These are phyloP conservation scores for Mycogone perniciosa DNA, from an alignment of 2,329 filamentous ascomycete species.

Conservation along the genomic window DNA sequence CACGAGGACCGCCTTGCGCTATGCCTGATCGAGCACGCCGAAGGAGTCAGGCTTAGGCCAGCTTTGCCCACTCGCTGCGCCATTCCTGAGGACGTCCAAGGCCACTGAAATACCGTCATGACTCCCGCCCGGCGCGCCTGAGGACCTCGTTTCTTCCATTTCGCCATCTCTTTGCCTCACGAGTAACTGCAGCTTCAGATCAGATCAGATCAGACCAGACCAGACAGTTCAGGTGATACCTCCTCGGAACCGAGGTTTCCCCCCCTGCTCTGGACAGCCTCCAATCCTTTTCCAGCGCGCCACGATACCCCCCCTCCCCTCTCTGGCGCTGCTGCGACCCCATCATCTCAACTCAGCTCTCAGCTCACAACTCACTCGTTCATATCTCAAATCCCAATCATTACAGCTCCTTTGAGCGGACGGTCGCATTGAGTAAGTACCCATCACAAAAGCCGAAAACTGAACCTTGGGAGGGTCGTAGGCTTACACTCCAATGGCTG, in stretches of 20 bases:
- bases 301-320: neutral
- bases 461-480: neutral
- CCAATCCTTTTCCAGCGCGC: slow-evolving; percentile 10
- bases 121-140: slow-evolving; percentile 28
- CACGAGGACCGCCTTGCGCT: slow-evolving; percentile 20
- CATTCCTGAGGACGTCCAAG: slow-evolving; percentile 19
- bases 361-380: neutral
- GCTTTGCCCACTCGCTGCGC: slow-evolving; percentile 27
- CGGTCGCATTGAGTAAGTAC: slow-evolving; percentile 9
- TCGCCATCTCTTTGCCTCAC: neutral
- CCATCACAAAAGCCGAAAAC: neutral
- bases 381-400: neutral
- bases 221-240: neutral
- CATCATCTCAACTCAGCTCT: neutral
- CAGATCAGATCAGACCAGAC: neutral
- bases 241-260: neutral
- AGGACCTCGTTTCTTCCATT: slow-evolving; percentile 20
- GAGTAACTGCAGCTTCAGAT: neutral
- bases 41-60: slow-evolving; percentile 37
- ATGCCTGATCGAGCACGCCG: slow-evolving; percentile 38
- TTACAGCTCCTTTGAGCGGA: neutral
- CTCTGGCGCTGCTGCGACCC: slow-evolving; percentile 11
- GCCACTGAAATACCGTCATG: slow-evolving; percentile 31
- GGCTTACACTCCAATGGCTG: slow-evolving; percentile 13
- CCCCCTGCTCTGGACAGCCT: neutral